Evolutionary conservation across 306 rosid genomes (phyloP), one percentile per base, ranked within the genome.

Genomic region (Lathyrus sativus): DNA sequence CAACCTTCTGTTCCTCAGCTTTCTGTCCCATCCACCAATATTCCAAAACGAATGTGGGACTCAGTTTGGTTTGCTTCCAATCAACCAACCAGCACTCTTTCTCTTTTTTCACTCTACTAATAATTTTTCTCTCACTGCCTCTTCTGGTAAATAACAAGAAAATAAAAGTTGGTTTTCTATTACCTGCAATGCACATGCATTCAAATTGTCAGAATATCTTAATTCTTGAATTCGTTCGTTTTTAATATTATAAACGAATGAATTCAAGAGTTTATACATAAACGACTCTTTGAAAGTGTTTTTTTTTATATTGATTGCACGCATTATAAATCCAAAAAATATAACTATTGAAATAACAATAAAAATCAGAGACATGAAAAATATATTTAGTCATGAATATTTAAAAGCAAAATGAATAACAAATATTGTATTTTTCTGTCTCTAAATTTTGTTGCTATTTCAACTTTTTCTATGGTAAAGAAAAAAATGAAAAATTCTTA

Each of bases 11-110:
- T 92, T 89, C 91, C 87, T 77, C 86, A 89, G 82, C 98, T 87
- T 89, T 92, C 95, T 89, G 95, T 92, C 96, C 92, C 95, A 87
- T 92, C 98, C 87, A 82, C 88, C 81, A 80, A 85, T 79, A 87
- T 84, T 87, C 89, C 96, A 75, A 87, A 82, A 75, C 74, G 83
- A 87, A 84, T 84, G 88, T 87, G 95, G 89, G 89, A 79, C 95
- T 86, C 85, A 48, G 3, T 69, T 74, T 18, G 59, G 44, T 77
- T 77, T 79, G 84, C 88, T 82, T 68, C 84, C 87, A 85, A 78
- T 87, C 79, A 82, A 74, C 84, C 89, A 83, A 72, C 85, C 87
- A 80, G 78, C 88, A 83, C 82, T 73, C 55, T 45, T 58, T 15
- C 65, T 6, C 31, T 45, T 50, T 42, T 18, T 18, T 43, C 76